Base-by-base conservation (phyloP, 805 yeast species). In the Wickerhamiella azymoides region DNA sequence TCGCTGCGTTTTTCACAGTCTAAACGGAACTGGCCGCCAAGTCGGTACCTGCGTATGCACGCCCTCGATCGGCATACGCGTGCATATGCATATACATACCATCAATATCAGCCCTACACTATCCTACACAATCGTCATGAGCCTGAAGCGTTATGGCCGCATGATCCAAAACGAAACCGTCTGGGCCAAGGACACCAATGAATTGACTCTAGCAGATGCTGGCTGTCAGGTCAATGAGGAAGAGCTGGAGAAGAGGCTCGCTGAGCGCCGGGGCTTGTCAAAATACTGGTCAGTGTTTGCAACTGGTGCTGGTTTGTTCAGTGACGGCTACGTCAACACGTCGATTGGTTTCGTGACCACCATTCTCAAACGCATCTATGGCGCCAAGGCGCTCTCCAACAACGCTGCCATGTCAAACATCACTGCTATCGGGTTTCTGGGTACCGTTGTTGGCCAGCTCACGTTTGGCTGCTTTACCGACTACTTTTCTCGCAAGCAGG, bases 311-410 rank as follows among this genome's bases (percentile, higher is more conserved):
- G 96, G 96, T 46, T 70, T 88, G 40, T 86, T 88, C 64, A 80
- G 93, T 32, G 97, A 89, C 63, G 96, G 96, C 45, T 88, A 86
- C 60, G 80, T 84, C 50, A 86, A 86, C 62, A 84, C 83, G 49
- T 78, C 92, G 45, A 81, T 84, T 47, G 74, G 84, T 49, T 73
- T 92, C 9, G 93, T 80, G 14, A 70, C 79, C 32, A 76, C 88
- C 14, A 78, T 88, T 66, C 69, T 88, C 52, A 61, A 71, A n/a
- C 65, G 58, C 2, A 67, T 88, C 33, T 88, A 88, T 59, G 84
- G 84, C 27, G 60, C 62, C 0, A 74, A 72, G 54, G 50, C 38
- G 36, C 80, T 80, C 57, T 61, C 75, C 2, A 52, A 69, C 6
- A 83, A 93, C 0, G 60, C 62, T 36, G 96, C 95, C 27, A 74